Percentiles rank a stretch among this genome's conserved stretches.
These are phyloP conservation scores for Solanum hybrid DNA, from an alignment of 305 asterid species.

Conservation along the genomic window DNA sequence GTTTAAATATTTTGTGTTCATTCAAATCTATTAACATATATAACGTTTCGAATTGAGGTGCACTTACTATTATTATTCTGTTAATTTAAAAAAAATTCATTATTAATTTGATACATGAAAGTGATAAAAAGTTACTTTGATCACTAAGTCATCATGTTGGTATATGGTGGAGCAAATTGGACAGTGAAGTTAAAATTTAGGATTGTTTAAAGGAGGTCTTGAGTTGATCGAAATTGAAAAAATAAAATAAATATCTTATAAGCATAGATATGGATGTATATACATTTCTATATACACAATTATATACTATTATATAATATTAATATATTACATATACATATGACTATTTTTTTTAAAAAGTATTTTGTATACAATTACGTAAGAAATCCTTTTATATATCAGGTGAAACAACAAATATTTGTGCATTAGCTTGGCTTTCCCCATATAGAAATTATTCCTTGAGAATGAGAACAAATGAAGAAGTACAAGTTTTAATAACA, in stretches of 20 bases:
- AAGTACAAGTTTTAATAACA: neutral
- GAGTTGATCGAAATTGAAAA: accelerated
- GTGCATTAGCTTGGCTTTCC: neutral
- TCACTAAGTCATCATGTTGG: accelerated
- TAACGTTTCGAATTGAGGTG: too few relatives aligned
- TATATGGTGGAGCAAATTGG: neutral
- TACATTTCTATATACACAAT: too few relatives aligned
- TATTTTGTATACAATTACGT: too few relatives aligned
- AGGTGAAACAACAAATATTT: neutral
- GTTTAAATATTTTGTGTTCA: neutral
- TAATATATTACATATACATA: too few relatives aligned
- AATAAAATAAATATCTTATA: too few relatives aligned
- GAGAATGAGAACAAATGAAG: neutral
- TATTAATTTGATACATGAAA: too few relatives aligned
- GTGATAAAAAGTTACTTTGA: neutral
- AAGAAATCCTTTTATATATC: neutral
- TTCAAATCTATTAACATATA: too few relatives aligned
- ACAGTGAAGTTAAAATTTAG: neutral
- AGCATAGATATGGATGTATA: too few relatives aligned
- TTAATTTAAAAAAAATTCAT: neutral
- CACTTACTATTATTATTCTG: neutral
- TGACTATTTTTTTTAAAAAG: too few relatives aligned
- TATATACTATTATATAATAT: too few relatives aligned
- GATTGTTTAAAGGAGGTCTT: accelerated
- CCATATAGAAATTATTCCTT: neutral